Percentiles rank a stretch among this genome's conserved stretches.
phyloP scores from a whole-genome alignment of 345 rosid genomes.

The Eucalyptus marginata region DNA sequence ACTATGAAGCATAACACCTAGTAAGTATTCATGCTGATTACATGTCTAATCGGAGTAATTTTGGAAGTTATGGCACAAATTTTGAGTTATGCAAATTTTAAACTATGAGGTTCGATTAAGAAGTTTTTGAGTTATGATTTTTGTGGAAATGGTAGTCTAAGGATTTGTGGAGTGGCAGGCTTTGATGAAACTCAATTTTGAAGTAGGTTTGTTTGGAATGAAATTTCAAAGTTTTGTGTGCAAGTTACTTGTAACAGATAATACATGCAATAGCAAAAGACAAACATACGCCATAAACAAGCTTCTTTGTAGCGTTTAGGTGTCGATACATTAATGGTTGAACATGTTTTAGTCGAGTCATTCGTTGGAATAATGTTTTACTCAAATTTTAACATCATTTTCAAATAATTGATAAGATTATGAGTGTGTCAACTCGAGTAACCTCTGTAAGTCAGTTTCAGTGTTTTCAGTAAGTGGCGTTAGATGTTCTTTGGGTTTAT shows the following conservation, averaged over 20 bases:
- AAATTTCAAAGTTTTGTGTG: not conserved
- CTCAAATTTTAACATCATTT: not conserved
- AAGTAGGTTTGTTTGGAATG: not conserved
- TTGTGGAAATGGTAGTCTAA: not conserved
- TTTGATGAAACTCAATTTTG: fast-evolving
- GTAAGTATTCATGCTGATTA: not conserved
- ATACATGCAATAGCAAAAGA: too few species aligned
- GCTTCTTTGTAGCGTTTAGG: not conserved
- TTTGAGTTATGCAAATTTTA: not conserved
- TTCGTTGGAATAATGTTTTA: too few species aligned
- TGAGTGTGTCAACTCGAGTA: fast-evolving
- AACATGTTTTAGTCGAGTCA: not conserved
- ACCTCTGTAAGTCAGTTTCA: fast-evolving
- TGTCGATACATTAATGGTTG: fast-evolving
- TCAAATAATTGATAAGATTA: not conserved
- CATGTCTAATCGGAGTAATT: fast-evolving
- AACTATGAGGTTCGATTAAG: too few species aligned
- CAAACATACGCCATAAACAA: not conserved
- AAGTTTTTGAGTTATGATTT: not conserved
- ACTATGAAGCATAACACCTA: not conserved
- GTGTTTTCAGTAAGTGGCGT: not conserved
- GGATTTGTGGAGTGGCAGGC: not conserved
- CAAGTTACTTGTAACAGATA: not conserved
- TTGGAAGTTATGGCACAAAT: not conserved
- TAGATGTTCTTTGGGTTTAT: too few species aligned